phyloP scores from a whole-genome alignment of 345 rosid genomes.

The Populus pruinosa region DNA sequence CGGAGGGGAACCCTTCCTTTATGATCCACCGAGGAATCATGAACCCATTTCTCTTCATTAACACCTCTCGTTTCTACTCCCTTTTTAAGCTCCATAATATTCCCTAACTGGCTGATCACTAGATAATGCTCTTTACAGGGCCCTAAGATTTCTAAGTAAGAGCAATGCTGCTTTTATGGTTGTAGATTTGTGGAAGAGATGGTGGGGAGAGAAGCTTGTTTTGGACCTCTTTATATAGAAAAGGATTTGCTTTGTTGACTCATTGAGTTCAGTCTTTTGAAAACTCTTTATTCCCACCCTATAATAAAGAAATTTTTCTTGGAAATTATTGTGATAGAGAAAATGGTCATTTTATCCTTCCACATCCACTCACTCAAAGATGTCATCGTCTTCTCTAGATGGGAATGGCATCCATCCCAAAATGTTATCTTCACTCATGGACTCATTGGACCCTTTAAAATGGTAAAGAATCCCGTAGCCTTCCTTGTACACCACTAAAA shows the following conservation, averaged over 20 bases:
- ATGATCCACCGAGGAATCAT: constrained; percentile 58
- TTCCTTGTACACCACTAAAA: background rate
- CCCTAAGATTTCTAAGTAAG: background rate
- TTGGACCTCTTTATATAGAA: constrained; percentile 34
- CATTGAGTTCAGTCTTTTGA: background rate
- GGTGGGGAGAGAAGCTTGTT: background rate
- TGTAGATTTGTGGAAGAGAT: background rate
- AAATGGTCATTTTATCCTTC: background rate
- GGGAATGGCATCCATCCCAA: constrained; percentile 17
- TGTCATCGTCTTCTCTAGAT: constrained; percentile 1
- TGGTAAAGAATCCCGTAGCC: background rate
- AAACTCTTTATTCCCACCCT: background rate
- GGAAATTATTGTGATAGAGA: background rate
- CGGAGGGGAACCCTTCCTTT: constrained; percentile 55
- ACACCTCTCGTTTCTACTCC: constrained; percentile 13
- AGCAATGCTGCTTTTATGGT: background rate
- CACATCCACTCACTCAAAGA: background rate
- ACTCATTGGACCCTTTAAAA: background rate
- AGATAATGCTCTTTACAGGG: background rate
- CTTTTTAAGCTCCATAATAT: constrained; percentile 12
- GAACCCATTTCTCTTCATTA: constrained; percentile 49
- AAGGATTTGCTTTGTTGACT: constrained; percentile 7
- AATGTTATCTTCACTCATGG: background rate
- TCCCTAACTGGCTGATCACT: background rate
- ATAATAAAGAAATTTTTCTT: background rate